Evolutionary conservation across 1,284 basidiomycete species (phyloP).

Genomic region (Schizopora paradoxa): DNA sequence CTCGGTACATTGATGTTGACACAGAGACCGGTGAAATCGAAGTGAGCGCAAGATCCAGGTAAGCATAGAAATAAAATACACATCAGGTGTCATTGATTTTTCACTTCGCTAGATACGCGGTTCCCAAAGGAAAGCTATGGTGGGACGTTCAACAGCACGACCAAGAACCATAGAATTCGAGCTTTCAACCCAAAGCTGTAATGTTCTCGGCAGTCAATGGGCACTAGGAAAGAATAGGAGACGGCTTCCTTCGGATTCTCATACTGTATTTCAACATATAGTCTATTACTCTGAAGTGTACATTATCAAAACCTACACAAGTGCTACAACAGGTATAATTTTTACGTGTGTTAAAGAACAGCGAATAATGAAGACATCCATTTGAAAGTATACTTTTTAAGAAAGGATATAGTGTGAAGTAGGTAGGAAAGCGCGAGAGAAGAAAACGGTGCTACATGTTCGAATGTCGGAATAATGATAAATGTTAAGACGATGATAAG

Average conservation of each 20-base stretch:
- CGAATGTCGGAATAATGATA: neutral
- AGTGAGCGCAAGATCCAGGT: too few relatives aligned
- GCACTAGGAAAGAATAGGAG: too few relatives aligned
- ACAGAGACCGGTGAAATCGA: slow-evolving; percentile 57
- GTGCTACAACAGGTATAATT: neutral
- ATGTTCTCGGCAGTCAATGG: too few relatives aligned
- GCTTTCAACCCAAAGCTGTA: neutral
- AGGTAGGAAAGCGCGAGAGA: neutral
- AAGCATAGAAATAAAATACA: too few relatives aligned
- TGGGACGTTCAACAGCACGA: slow-evolving; percentile 32
- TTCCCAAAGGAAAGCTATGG: slow-evolving; percentile 50
- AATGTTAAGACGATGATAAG: neutral
- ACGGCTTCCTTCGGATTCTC: too few relatives aligned
- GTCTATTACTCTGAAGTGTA: too few relatives aligned
- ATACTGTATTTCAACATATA: too few relatives aligned
- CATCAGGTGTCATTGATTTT: neutral
- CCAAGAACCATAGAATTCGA: neutral
- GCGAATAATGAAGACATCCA: neutral
- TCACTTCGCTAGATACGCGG: slow-evolving; percentile 29
- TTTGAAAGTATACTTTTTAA: neutral
- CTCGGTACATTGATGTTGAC: slow-evolving; percentile 51
- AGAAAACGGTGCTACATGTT: neutral
- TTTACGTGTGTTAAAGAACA: neutral
- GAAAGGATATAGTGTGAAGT: neutral
- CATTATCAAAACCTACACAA: neutral